These are phyloP conservation scores for Kewa caespitosa DNA, from an alignment of 179 eudicot genomes.

Conservation along the genomic window DNA sequence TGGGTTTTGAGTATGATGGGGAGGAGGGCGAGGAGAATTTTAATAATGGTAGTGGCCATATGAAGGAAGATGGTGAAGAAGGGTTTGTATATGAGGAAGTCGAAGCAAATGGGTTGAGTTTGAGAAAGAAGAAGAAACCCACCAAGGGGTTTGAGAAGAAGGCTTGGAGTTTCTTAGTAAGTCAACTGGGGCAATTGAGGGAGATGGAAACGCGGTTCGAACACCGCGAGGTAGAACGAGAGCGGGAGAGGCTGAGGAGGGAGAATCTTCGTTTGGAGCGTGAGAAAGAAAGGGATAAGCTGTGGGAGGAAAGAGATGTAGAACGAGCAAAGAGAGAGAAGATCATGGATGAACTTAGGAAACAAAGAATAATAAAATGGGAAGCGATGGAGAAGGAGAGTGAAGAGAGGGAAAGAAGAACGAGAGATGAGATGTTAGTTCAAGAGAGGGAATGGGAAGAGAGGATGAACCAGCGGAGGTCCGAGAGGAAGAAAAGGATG, in stretches of 20 bases:
- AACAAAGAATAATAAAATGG: conserved; percentile 56
- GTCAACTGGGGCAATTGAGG: conserved; percentile 56
- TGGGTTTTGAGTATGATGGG: conserved; percentile 70
- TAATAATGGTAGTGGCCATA: conserved; percentile 36
- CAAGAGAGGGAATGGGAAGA: conserved; percentile 74
- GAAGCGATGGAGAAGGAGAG: conserved; percentile 63
- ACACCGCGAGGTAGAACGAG: conserved; percentile 66
- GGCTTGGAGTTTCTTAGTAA: conserved; percentile 60
- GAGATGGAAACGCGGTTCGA: conserved; percentile 74
- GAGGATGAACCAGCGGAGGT: conserved; percentile 61
- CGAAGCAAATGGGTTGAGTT: conserved; percentile 58
- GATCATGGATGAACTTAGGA: conserved; percentile 50
- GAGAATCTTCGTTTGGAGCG: conserved; percentile 45
- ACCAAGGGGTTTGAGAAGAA: conserved; percentile 62
- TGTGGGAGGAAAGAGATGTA: conserved; percentile 51
- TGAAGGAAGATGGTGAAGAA: conserved; percentile 63
- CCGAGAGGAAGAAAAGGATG: conserved; percentile 75
- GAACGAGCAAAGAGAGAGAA: conserved; percentile 53
- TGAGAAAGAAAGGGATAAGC: conserved; percentile 54
- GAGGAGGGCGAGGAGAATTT: conserved; percentile 62
- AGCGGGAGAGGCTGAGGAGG: conserved; percentile 59
- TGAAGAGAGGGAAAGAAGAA: conserved; percentile 58
- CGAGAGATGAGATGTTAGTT: conserved; percentile 54
- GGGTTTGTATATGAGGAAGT: conserved; percentile 75
- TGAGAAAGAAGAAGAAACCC: conserved; percentile 63